A percentile compares a stretch with the other conserved stretches of the same genome.
Evolutionary conservation across 2,329 filamentous ascomycete species (phyloP).

Genomic region (Exophiala viscosa): DNA sequence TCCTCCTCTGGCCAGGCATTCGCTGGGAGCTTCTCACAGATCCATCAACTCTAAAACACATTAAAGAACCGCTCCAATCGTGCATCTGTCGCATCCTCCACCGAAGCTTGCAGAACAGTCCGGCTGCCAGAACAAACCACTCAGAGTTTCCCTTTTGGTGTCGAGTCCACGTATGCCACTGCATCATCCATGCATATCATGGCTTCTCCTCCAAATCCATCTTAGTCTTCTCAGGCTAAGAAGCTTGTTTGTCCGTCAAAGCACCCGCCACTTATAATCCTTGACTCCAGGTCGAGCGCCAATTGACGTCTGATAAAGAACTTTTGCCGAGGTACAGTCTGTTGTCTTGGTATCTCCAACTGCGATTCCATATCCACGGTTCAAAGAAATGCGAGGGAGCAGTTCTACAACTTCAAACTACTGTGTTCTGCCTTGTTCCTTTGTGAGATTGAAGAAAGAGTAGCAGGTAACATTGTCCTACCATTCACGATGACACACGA

Average conservation of each 20-base stretch:
- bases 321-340: not conserved
- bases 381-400: not conserved
- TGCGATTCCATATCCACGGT: not conserved
- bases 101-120: constrained; percentile 1
- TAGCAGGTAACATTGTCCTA: constrained; percentile 1
- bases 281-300: not conserved
- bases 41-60: constrained; percentile 24
- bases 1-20: constrained; percentile 1
- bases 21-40: not conserved
- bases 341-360: not conserved
- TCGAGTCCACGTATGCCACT: not conserved
- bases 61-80: constrained; percentile 21
- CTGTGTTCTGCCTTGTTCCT: constrained; percentile 4
- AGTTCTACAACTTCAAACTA: not conserved
- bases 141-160: not conserved
- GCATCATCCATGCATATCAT: not conserved
- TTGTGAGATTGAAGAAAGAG: constrained; percentile 6
- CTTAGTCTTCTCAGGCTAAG: not conserved
- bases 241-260: not conserved
- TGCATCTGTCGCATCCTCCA: constrained; percentile 17
- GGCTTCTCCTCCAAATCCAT: not conserved
- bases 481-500: constrained; percentile 12
- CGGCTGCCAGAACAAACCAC: not conserved
- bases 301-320: no score
- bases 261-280: constrained; percentile 1